Base-by-base conservation (phyloP, 768 basidiomycete genomes). In the Crepidotus variabilis region DNA sequence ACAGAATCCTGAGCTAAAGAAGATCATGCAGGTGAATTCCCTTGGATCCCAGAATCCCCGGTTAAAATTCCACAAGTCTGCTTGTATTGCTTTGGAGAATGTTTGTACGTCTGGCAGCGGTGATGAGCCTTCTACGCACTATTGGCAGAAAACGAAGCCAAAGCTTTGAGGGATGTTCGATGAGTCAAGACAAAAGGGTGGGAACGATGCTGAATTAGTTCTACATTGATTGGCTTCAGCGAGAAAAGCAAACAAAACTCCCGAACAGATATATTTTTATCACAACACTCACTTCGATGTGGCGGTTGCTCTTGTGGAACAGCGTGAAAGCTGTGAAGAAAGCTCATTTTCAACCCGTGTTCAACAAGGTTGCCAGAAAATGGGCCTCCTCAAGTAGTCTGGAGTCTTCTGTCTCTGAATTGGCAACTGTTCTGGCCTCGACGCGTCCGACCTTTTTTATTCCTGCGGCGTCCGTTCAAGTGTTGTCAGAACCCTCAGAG, bases 401-500 rank as follows among this genome's bases (percentile, higher is more conserved):
- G 11, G 66, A 76, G 57, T 64, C 73, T 7, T 66, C 69, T 21
- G 68, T 80, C 39, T 68, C 69, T 36, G 72, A 71, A 32, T 73
- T 81, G 55, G 64, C 73, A 0, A 57, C 67, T 20, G 58, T 67
- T 9, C 65, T 83, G 24, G 65, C 67, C 23, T 63, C 66, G 21
- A 67, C 62, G 10, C 81, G 81, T 50, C 87, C 87, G 22, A 70
- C 70, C 51, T 79, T 88, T 51, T 57, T 72, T 0, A 61, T 84
- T 5, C 55, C 75, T 18, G 70, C 82, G 1, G 60, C 75, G 32
- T 73, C 80, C 51, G 73, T 92, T 23, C 71, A 71, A 10, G 74
- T 92, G 1, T 72, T 91, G 55, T 69, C 70, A 22, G 71, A 78
- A 36, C 91, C 91, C 0, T 60, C 71, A 11, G 72, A 83, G 23